These are phyloP conservation scores for Rhodotorula sp. DNA, from an alignment of 1,284 basidiomycete species.

Conservation along the genomic window DNA sequence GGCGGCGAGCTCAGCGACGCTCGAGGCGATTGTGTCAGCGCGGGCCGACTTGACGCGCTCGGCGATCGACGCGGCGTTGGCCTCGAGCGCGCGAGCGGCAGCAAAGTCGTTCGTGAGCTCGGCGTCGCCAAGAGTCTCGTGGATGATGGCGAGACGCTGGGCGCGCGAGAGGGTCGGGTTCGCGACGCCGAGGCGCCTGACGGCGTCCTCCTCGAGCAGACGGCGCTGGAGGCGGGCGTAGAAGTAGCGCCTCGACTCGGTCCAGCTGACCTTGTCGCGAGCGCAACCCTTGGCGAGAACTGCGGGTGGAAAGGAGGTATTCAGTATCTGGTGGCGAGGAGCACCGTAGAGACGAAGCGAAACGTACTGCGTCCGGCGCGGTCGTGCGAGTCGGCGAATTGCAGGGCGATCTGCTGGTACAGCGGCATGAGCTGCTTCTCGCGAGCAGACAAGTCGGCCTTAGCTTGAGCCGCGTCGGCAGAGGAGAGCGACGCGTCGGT, in stretches of 20 bases:
- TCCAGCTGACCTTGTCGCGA: slow-evolving; percentile 79
- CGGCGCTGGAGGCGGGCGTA: slow-evolving; percentile 84
- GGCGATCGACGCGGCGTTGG: slow-evolving; percentile 40
- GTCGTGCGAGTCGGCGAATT: slow-evolving; percentile 95
- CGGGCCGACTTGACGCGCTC: slow-evolving; percentile 42
- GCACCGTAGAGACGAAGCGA: neutral
- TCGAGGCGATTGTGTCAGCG: slow-evolving; percentile 43
- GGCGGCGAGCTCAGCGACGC: slow-evolving; percentile 45
- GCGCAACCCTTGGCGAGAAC: slow-evolving; percentile 75
- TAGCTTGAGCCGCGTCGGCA: slow-evolving; percentile 70
- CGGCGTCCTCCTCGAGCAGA: slow-evolving; percentile 51
- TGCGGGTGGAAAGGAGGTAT: slow-evolving; percentile 6
- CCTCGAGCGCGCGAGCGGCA: slow-evolving; percentile 46
- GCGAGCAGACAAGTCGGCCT: slow-evolving; percentile 67
- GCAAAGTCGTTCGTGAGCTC: slow-evolving; percentile 44
- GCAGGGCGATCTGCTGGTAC: slow-evolving; percentile 87
- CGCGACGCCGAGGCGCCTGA: slow-evolving; percentile 45
- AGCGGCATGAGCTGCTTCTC: slow-evolving; percentile 83
- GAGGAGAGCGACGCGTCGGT: slow-evolving; percentile 68
- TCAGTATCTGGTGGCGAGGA: slow-evolving; percentile 11
- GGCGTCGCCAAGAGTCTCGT: slow-evolving; percentile 30
- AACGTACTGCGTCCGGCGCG: slow-evolving; percentile 55
- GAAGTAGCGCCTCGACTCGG: slow-evolving; percentile 84
- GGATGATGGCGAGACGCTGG: slow-evolving; percentile 43
- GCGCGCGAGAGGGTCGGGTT: slow-evolving; percentile 46